A percentile compares a stretch with the other conserved stretches of the same genome.
Conservation (phyloP, 2,329 filamentous ascomycete species). For the Paramyrothecium sp. region DNA sequence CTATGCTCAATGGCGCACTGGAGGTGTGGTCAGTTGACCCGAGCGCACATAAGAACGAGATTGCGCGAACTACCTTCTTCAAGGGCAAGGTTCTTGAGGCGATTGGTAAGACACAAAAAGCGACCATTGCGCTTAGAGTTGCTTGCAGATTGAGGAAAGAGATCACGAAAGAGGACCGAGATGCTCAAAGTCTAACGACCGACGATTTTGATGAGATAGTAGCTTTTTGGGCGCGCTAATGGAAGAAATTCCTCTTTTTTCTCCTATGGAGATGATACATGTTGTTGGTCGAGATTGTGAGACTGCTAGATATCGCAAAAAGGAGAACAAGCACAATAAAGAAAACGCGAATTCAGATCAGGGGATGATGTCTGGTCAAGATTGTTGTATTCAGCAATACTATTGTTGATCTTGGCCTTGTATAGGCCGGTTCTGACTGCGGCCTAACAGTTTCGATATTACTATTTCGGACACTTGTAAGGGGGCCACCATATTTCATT, state of each 20-base stretch:
- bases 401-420: no score
- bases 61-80: constrained; percentile 10
- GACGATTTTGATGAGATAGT: constrained; percentile 11
- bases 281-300: no score
- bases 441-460: no score
- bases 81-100: constrained; percentile 7
- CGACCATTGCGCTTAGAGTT: constrained; percentile 4
- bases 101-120: constrained; percentile 6
- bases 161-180: constrained; percentile 6
- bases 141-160: constrained; percentile 6
- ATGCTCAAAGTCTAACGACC: not conserved
- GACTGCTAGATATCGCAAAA: no score
- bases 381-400: no score
- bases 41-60: constrained; percentile 8
- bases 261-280: no score
- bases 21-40: constrained; percentile 5
- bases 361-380: no score
- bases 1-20: constrained; percentile 1
- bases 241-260: not conserved
- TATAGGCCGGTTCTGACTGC: no score
- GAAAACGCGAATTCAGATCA: no score
- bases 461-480: no score
- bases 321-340: no score
- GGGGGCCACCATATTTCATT: no score
- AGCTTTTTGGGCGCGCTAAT: constrained; percentile 5